Percentiles rank a stretch among this genome's conserved stretches.
Conservation (phyloP, 306 rosid species). For the Sesbania bispinosa region DNA sequence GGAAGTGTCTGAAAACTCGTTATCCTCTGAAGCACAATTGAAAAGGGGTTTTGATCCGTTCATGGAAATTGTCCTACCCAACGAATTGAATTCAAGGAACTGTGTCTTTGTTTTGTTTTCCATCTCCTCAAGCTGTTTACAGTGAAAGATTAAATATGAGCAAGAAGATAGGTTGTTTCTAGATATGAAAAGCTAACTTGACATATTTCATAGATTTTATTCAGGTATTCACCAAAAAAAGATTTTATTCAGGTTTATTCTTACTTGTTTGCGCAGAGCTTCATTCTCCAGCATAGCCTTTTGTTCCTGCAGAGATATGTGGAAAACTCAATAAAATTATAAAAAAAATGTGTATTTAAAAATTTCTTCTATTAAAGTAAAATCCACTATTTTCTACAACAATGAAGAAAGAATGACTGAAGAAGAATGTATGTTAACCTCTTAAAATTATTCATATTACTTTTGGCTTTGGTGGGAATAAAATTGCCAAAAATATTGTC, state of each 20-base stretch:
- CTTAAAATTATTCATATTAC: background rate
- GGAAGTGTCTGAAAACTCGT: slow-evolving; percentile 51
- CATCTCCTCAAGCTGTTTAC: slow-evolving; percentile 42
- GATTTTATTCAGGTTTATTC: background rate
- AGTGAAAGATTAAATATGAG: background rate
- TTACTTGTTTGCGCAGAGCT: slow-evolving; percentile 51
- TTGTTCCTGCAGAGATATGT: slow-evolving; percentile 45
- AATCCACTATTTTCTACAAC: background rate
- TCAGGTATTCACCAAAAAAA: too few species aligned
- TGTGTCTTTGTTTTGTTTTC: slow-evolving; percentile 27
- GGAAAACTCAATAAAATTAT: background rate
- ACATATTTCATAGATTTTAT: too few species aligned
- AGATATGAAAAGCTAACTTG: background rate
- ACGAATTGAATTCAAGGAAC: slow-evolving; percentile 32
- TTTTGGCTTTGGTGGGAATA: background rate
- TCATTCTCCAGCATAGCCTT: slow-evolving; percentile 55
- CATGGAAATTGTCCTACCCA: slow-evolving; percentile 30
- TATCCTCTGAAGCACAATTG: slow-evolving; percentile 34
- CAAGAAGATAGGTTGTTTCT: background rate
- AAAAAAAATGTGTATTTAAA: background rate
- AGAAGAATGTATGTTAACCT: background rate
- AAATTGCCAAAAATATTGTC: background rate
- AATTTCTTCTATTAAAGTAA: background rate
- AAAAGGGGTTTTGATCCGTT: slow-evolving; percentile 27
- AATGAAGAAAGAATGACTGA: background rate